phyloP scores from a whole-genome alignment of 352 stramenopile species.

The Phytopythium boreale region DNA sequence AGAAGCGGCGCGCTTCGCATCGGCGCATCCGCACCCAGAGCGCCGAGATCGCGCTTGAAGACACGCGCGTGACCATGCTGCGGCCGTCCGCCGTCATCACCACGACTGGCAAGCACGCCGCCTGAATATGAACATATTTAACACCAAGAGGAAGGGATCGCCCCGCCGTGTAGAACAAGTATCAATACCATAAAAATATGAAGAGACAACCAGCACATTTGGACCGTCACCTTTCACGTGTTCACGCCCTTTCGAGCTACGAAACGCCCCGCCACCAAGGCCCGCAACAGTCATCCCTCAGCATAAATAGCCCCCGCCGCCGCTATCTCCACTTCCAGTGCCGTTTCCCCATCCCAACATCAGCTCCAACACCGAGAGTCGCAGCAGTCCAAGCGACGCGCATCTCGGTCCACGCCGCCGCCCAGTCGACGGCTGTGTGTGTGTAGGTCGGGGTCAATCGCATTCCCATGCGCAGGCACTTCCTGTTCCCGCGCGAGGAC shows the following conservation, averaged over 20 bases:
- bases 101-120: not conserved
- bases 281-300: no score
- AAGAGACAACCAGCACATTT: not conserved
- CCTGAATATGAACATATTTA: not conserved
- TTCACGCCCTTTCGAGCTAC: not conserved
- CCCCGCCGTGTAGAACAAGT: no score
- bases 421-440: no score
- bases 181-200: no score
- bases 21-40: slow-evolving; percentile 21
- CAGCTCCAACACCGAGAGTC: no score
- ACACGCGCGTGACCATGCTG: slow-evolving; percentile 48
- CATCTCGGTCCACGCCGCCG: no score
- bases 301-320: not conserved
- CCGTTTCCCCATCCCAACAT: no score
- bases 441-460: no score
- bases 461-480: slow-evolving; percentile 47
- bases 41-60: slow-evolving; percentile 60
- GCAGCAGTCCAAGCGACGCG: no score
- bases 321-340: no score
- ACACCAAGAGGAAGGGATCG: no score
- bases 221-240: no score
- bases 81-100: not conserved
- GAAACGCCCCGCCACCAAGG: not conserved
- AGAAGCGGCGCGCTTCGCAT: slow-evolving; percentile 13
- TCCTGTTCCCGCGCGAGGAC: slow-evolving; percentile 48